Evolutionary conservation across 2,329 filamentous ascomycete species (phyloP).

Genomic region (Ophiocordyceps camponoti-leonardi): DNA sequence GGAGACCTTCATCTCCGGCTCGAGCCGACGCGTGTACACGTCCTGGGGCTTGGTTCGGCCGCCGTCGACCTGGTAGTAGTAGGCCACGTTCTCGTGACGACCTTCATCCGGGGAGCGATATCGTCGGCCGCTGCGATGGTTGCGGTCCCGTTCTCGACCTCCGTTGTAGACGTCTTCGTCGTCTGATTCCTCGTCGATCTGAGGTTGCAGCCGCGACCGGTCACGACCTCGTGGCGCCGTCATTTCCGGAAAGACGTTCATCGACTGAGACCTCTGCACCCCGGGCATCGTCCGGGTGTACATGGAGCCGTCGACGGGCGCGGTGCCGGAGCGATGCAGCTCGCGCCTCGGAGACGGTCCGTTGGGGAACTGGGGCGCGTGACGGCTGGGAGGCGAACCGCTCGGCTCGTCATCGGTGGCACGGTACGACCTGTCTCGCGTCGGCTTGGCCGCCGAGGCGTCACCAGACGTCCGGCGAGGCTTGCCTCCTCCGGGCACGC

Average conservation of each 20-base stretch:
- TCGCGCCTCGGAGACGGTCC: slow-evolving; percentile 16
- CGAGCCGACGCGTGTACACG: slow-evolving; percentile 11
- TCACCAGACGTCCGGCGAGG: slow-evolving; percentile 17
- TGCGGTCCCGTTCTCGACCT: slow-evolving; percentile 8
- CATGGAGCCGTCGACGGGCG: slow-evolving; percentile 13
- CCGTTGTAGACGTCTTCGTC: slow-evolving; percentile 15
- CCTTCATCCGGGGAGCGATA: slow-evolving; percentile 15
- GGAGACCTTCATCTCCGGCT: slow-evolving; percentile 7
- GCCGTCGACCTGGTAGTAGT: slow-evolving; percentile 16
- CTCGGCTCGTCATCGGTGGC: slow-evolving; percentile 13
- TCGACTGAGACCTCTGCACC: slow-evolving; percentile 17
- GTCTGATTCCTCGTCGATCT: slow-evolving; percentile 16
- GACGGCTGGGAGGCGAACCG: slow-evolving; percentile 13
- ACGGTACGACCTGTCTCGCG: slow-evolving; percentile 13
- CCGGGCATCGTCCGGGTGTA: slow-evolving; percentile 13
- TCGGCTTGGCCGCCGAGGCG: slow-evolving; percentile 4
- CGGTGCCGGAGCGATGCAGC: slow-evolving; percentile 16
- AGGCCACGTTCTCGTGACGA: slow-evolving; percentile 8
- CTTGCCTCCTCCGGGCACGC: slow-evolving; percentile 12
- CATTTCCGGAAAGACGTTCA: slow-evolving; percentile 8
- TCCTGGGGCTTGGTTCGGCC: slow-evolving; percentile 11
- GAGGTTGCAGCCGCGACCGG: slow-evolving; percentile 19
- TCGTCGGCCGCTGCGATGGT: slow-evolving; percentile 18
- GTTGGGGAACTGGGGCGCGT: slow-evolving; percentile 9
- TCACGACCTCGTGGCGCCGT: slow-evolving; percentile 15